phyloP scores from a whole-genome alignment of 306 rosid genomes.

The Vigna trinervia region DNA sequence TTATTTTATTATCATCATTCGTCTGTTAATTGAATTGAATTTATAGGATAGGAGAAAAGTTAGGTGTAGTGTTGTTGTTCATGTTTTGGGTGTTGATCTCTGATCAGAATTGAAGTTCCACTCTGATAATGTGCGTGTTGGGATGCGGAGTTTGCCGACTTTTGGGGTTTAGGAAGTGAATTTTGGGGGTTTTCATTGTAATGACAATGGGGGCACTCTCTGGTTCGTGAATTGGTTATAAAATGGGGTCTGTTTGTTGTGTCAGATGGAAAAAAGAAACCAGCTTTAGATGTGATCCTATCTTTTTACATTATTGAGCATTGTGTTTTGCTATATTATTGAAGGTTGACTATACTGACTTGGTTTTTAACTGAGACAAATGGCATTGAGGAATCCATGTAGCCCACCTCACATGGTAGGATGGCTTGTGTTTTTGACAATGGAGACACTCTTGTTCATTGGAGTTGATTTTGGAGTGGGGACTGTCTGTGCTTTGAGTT shows the following conservation, averaged over 20 bases:
- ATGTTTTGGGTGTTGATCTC: not conserved
- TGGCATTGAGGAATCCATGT: not conserved
- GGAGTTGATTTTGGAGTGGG: not conserved
- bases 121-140: not conserved
- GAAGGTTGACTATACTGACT: conserved; percentile 2
- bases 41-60: conserved; percentile 10
- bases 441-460: not conserved
- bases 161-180: conserved; percentile 12
- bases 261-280: not conserved
- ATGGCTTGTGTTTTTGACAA: not conserved
- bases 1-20: conserved; percentile 4
- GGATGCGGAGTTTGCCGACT: not conserved
- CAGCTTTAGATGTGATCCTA: conserved; percentile 10
- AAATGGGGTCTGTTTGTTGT: not conserved
- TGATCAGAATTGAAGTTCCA: not conserved
- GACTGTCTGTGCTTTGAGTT: not conserved
- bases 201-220: not conserved
- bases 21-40: conserved; percentile 7
- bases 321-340: not conserved
- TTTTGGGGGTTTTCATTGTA: conserved; percentile 25
- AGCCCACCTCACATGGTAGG: not conserved
- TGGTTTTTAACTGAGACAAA: not conserved
- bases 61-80: not conserved
- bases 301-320: not conserved
- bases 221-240: not conserved